A percentile compares a stretch with the other conserved stretches of the same genome.
Conservation (phyloP, 192 early-diverging fungal genomes). For the Allomyces macrogynus region DNA sequence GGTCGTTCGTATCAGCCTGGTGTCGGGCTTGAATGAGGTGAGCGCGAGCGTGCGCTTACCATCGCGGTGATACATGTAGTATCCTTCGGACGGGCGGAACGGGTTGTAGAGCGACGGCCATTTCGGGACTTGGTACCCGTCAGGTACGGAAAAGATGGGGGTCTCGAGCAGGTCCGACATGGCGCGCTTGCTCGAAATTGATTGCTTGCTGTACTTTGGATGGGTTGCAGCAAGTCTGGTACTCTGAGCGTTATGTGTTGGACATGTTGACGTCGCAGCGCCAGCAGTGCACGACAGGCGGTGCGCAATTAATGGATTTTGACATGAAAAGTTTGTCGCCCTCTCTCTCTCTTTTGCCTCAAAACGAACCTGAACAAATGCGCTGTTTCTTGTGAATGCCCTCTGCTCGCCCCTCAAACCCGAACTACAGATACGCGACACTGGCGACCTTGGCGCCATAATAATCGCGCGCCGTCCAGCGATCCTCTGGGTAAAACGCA, state of each 20-base stretch:
- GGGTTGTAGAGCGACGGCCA: conserved; percentile 39
- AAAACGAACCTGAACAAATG: not conserved
- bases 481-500: not conserved
- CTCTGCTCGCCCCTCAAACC: not conserved
- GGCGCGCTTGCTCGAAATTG: too few species aligned
- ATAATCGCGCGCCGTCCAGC: not conserved
- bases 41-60: conserved; percentile 7
- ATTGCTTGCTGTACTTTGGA: not conserved
- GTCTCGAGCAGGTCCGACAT: not conserved
- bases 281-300: not conserved
- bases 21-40: not conserved
- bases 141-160: conserved; percentile 5
- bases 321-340: not conserved
- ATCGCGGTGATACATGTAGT: conserved; percentile 21
- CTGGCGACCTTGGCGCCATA: not conserved
- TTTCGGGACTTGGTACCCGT: conserved; percentile 11
- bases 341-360: not conserved
- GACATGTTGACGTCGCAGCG: not conserved
- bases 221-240: not conserved
- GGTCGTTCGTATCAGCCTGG: not conserved
- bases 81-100: conserved; percentile 14
- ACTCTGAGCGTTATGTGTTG: not conserved
- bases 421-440: not conserved
- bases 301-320: not conserved
- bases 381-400: not conserved